These are phyloP conservation scores for Sporothrix dimorphospora DNA, from an alignment of 2,329 filamentous ascomycete species.

Conservation along the genomic window DNA sequence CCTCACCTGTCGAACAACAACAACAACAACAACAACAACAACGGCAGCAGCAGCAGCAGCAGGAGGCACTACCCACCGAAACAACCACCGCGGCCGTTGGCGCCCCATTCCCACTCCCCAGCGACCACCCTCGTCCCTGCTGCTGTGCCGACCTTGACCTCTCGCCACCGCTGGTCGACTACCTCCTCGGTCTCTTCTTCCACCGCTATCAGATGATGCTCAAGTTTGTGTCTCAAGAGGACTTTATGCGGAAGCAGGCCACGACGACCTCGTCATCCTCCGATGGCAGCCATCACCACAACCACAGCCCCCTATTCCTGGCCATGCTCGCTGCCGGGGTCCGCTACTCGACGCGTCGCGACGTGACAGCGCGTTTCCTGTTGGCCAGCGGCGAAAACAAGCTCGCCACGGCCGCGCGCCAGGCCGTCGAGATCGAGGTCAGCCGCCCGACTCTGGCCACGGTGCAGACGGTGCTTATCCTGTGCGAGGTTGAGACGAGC, in stretches of 20 bases:
- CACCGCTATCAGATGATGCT: constrained; percentile 30
- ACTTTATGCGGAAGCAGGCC: constrained; percentile 19
- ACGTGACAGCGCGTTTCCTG: constrained; percentile 23
- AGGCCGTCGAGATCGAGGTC: constrained; percentile 26
- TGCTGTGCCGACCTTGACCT: constrained; percentile 14
- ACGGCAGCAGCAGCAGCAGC: background rate
- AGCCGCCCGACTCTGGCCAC: constrained; percentile 24
- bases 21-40: background rate
- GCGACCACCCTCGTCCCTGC: background rate
- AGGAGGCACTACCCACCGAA: background rate
- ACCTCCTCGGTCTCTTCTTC: constrained; percentile 28
- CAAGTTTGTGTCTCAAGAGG: constrained; percentile 28
- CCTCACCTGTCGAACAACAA: background rate
- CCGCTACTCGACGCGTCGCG: constrained; percentile 25
- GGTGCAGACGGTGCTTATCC: constrained; percentile 29
- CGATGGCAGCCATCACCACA: constrained; percentile 12
- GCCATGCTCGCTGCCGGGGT: constrained; percentile 30
- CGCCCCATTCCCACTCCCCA: constrained; percentile 11
- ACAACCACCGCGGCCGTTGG: background rate
- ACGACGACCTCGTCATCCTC: too few species aligned
- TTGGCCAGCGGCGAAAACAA: constrained; percentile 20
- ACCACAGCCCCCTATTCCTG: constrained; percentile 26
- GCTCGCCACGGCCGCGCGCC: constrained; percentile 22
- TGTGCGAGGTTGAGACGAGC: constrained; percentile 29
- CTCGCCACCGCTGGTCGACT: constrained; percentile 24